These are phyloP conservation scores for Yamadazyma takamatsuzukensis DNA, from an alignment of 805 yeast species.

Conservation along the genomic window DNA sequence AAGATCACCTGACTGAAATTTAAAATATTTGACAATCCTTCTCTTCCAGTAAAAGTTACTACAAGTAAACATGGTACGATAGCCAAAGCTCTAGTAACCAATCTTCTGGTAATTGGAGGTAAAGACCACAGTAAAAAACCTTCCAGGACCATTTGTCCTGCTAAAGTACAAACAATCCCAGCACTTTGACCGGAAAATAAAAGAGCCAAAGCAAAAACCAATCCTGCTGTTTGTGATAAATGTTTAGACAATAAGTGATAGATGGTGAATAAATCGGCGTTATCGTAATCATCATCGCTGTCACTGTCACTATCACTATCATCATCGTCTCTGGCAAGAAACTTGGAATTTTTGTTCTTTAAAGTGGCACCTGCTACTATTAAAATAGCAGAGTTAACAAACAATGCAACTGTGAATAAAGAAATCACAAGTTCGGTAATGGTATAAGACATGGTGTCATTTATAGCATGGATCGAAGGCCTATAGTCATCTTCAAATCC, in stretches of 20 bases:
- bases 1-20: conserved; percentile 83
- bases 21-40: conserved; percentile 70
- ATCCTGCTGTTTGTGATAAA: conserved; percentile 81
- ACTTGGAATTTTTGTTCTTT: conserved; percentile 25
- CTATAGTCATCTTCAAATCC: conserved; percentile 19
- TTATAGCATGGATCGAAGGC: conserved; percentile 40
- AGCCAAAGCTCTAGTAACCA: conserved; percentile 79
- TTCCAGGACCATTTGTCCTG: conserved; percentile 92
- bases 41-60: conserved; percentile 70
- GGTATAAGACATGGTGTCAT: conserved; percentile 38
- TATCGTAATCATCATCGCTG: conserved; percentile 32
- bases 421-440: conserved; percentile 39
- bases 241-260: conserved; percentile 66
- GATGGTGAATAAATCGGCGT: conserved; percentile 78
- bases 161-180: conserved; percentile 88
- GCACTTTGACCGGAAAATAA: conserved; percentile 93
- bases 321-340: conserved; percentile 5
- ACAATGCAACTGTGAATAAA: conserved; percentile 39
- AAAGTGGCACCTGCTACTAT: conserved; percentile 91
- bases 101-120: conserved; percentile 76
- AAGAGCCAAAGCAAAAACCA: conserved; percentile 84
- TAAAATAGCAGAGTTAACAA: conserved; percentile 51
- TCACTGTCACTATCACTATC: conserved; percentile 17
- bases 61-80: conserved; percentile 81
- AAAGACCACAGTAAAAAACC: conserved; percentile 81